Conservation (phyloP, 139 green algal genomes). For the Chlorella sorokiniana region DNA sequence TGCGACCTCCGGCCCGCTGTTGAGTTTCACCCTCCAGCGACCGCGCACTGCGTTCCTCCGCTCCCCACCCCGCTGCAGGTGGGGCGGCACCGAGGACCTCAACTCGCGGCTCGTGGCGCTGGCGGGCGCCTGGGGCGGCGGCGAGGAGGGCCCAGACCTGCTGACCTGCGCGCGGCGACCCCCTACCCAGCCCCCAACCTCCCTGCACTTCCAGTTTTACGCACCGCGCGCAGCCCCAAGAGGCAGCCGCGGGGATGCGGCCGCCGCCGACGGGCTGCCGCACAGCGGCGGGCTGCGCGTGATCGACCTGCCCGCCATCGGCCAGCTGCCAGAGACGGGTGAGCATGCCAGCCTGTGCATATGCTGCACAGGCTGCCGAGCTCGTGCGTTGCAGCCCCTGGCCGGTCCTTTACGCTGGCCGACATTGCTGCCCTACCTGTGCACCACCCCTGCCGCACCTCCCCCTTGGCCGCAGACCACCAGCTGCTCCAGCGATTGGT, state of each 20-base stretch:
- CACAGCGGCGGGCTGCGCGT: conserved; percentile 37
- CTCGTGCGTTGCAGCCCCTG: neutral
- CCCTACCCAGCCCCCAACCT: conserved; percentile 49
- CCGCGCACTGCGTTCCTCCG: no score
- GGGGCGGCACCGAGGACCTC: conserved; percentile 61
- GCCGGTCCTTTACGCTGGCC: neutral
- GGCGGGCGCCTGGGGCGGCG: conserved; percentile 80
- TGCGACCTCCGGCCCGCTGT: neutral
- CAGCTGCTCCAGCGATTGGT: conserved; percentile 72
- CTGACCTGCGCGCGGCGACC: conserved; percentile 44
- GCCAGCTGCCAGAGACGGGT: conserved; percentile 37
- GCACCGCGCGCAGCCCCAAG: neutral
- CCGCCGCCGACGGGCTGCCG: neutral
- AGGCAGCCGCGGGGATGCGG: neutral
- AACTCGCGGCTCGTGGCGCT: conserved; percentile 73
- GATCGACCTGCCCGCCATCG: conserved; percentile 58
- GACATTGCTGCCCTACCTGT: neutral
- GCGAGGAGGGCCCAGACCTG: conserved; percentile 79
- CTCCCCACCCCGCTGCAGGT: conserved; percentile 23
- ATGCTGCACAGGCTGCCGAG: neutral
- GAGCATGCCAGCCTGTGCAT: neutral
- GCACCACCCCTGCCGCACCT: neutral
- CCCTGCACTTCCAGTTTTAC: conserved; percentile 81
- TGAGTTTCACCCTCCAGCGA: neutral
- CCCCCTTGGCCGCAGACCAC: conserved; percentile 29